Base-by-base conservation (phyloP, 2,329 filamentous ascomycete genomes). In the Exophiala phaeomuriformis region DNA sequence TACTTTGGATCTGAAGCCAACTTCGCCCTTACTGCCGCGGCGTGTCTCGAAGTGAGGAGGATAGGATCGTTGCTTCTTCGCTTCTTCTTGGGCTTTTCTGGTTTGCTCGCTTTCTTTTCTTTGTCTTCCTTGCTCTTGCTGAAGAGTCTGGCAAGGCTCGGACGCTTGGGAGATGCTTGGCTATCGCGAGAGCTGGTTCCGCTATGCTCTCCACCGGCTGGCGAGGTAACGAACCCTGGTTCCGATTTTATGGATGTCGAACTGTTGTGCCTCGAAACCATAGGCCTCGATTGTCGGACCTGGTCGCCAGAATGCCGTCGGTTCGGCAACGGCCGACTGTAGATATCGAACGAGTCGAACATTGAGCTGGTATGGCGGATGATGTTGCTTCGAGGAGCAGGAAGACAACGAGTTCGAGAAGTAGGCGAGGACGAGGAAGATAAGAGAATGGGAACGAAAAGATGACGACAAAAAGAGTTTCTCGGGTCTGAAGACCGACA, bases 1-100 rank as follows among this genome's bases (percentile, higher is more conserved):
- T 46, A 44, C 30, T 49, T 52, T 12, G 52, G 56, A 19, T 53
- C 51, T 27, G 41, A 10, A 3, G 53, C 50, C 47, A 55, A 32
- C 29, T 52, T 57, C 5, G 52, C 51, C 46, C 53, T 51, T n/a
- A 53, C 55, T 27, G 44, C 49, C 9, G 55, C 50, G 5, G 55
- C 51, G 35, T 55, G 50, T 35, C 47, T 37, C 10, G 53, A 50
- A 5, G 47, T 52, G 32, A 54, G 30, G 43, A 58, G 8, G 7
- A 49, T 40, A 10, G 40, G 49, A 27, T 58, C 49, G 10, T 35
- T 30, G 9, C 55, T 53, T 43, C 50, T 53, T 44, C 53, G 56
- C 47, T 58, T 49, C 39, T 58, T 55, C 39, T 52, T 55, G 27
- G 31, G 33, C 10, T 47, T 43, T 28, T 56, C 40, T 30, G 6